Evolutionary conservation across 2,329 filamentous ascomycete species (phyloP).

Genomic region (Penicillium sp.): DNA sequence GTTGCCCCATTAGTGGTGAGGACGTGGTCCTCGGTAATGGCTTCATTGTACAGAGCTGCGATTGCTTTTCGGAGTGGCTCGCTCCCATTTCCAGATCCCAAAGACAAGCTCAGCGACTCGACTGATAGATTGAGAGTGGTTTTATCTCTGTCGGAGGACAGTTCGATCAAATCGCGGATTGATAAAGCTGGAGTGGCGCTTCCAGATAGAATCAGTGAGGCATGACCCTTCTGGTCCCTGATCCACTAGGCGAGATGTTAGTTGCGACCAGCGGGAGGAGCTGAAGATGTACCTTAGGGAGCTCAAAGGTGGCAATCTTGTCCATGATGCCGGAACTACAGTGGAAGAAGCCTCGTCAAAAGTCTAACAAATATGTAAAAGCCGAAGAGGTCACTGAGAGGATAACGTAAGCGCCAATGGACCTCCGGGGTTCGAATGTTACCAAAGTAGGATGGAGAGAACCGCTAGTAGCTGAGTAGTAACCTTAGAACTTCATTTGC

Average conservation of each 20-base stretch:
- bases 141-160: constrained; percentile 9
- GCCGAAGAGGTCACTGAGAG: no score
- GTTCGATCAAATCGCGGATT: constrained; percentile 10
- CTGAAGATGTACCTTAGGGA: constrained; percentile 5
- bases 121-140: constrained; percentile 8
- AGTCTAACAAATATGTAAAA: no score
- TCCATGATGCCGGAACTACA: no score
- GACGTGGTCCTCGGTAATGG: constrained; percentile 6
- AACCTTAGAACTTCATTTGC: no score
- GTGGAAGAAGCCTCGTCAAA: no score
- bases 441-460: no score
- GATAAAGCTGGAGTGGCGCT: constrained; percentile 9
- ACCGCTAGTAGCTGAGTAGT: no score
- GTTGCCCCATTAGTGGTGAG: constrained; percentile 9
- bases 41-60: constrained; percentile 4
- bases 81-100: not conserved
- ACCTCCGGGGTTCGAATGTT: no score
- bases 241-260: constrained; percentile 6
- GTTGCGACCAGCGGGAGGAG: not conserved
- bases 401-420: no score
- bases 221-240: not conserved
- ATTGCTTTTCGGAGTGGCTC: constrained; percentile 5
- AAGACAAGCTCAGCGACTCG: not conserved
- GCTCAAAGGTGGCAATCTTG: constrained; percentile 9
- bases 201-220: constrained; percentile 5